Conservation (phyloP, 2,329 filamentous ascomycete species). For the Fusarium sp. region DNA sequence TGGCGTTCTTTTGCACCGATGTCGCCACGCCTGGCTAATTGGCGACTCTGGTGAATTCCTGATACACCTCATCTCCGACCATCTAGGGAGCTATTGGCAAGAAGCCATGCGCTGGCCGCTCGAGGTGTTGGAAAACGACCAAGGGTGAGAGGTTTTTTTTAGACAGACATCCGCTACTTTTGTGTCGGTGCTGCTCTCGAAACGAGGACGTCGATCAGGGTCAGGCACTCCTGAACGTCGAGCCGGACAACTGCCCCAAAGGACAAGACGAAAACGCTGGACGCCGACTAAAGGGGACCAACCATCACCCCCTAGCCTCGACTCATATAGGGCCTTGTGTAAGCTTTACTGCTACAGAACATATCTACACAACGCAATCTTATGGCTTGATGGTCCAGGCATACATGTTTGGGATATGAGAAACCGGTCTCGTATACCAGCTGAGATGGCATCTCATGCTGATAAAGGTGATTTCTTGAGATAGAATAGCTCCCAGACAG, state of each 20-base stretch:
- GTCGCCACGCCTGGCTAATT: slow-evolving; percentile 59
- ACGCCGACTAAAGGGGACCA: too few relatives aligned
- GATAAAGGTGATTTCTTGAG: not conserved
- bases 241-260: not conserved
- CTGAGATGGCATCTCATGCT: too few relatives aligned
- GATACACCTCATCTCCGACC: slow-evolving; percentile 52
- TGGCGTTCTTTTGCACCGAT: slow-evolving; percentile 63
- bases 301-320: too few relatives aligned
- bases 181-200: not conserved
- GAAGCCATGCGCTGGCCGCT: slow-evolving; percentile 55
- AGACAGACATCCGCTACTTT: not conserved
- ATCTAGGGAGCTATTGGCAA: slow-evolving; percentile 55
- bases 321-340: too few relatives aligned
- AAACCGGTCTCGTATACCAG: too few relatives aligned
- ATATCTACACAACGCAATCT: too few relatives aligned
- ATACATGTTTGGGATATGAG: too few relatives aligned
- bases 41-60: slow-evolving; percentile 53
- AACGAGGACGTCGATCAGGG: not conserved
- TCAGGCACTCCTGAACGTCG: not conserved
- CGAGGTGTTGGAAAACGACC: slow-evolving; percentile 49
- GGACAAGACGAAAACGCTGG: too few relatives aligned
- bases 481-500: not conserved
- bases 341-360: too few relatives aligned
- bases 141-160: slow-evolving; percentile 34
- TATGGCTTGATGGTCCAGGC: too few relatives aligned